Percentiles rank a stretch among this genome's conserved stretches.
phyloP scores from a whole-genome alignment of 352 stramenopile genomes.

The Synura sp. region DNA sequence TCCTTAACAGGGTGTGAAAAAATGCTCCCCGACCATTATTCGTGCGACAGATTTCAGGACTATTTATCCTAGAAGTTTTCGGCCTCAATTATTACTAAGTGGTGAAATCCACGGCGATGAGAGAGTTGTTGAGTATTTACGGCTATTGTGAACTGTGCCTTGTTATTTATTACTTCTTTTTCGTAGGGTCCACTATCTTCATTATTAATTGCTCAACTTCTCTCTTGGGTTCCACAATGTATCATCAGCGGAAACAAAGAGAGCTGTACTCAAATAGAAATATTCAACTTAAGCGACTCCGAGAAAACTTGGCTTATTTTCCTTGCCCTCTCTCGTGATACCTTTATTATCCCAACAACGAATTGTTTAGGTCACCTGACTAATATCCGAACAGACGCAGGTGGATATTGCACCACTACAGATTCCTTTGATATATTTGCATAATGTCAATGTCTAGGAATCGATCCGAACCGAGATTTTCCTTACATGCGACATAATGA shows the following conservation, averaged over 20 bases:
- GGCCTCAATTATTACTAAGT: slow-evolving; percentile 92
- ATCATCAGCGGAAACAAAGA: slow-evolving; percentile 53
- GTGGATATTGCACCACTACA: slow-evolving; percentile 35
- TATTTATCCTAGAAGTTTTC: no score
- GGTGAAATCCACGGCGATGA: slow-evolving; percentile 94
- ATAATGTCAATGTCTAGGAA: no score
- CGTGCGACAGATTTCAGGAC: no score
- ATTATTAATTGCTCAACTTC: slow-evolving; percentile 71
- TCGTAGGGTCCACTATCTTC: slow-evolving; percentile 62
- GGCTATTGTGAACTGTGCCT: neutral
- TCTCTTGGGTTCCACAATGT: slow-evolving; percentile 65
- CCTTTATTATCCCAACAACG: slow-evolving; percentile 78
- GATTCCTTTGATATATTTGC: neutral
- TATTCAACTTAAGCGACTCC: neutral
- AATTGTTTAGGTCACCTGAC: slow-evolving; percentile 87
- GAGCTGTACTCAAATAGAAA: slow-evolving; percentile 44
- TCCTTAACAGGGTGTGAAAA: no score
- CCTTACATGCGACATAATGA: slow-evolving; percentile 77
- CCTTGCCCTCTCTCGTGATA: slow-evolving; percentile 51
- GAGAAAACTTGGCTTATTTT: slow-evolving; percentile 28
- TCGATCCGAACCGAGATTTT: slow-evolving; percentile 98
- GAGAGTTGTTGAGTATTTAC: slow-evolving; percentile 65
- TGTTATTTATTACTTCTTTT: neutral
- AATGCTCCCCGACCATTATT: no score
- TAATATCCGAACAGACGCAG: slow-evolving; percentile 68